Evolutionary conservation across 1,284 basidiomycete species (phyloP).

Genomic region (Boletus sp.): DNA sequence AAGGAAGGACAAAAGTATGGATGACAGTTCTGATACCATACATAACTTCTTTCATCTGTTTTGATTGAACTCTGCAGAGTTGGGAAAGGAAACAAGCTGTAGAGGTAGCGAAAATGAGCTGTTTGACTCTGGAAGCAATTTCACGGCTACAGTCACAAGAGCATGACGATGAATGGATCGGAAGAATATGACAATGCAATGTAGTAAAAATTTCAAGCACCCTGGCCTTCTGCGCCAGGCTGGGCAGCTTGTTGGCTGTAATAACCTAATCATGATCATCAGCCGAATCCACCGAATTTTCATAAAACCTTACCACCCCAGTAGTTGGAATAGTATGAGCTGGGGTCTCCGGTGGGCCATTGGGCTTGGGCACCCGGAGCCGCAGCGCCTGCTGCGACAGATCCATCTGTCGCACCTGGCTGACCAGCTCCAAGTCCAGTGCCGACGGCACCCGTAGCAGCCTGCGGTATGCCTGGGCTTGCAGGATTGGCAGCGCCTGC

Average conservation of each 20-base stretch:
- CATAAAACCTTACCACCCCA: conserved; percentile 63
- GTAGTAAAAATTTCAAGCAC: conserved; percentile 42
- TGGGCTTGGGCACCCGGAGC: conserved; percentile 64
- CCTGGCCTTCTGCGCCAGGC: conserved; percentile 60
- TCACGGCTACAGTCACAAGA: conserved; percentile 35
- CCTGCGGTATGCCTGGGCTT: conserved; percentile 66
- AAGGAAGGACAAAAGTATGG: conserved; percentile 27
- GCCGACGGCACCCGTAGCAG: conserved; percentile 46
- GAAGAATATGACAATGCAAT: conserved; percentile 29
- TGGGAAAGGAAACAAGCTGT: conserved; percentile 19
- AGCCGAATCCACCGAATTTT: conserved; percentile 5
- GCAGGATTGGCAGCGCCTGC: conserved; percentile 45
- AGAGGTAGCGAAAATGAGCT: conserved; percentile 21
- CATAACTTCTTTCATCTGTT: conserved; percentile 30
- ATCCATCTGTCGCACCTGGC: conserved; percentile 54
- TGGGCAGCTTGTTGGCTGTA: conserved; percentile 70
- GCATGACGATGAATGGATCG: conserved; percentile 23
- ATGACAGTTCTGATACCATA: conserved; percentile 35
- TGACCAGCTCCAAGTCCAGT: conserved; percentile 54
- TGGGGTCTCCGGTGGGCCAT: conserved; percentile 69
- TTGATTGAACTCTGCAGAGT: conserved; percentile 26
- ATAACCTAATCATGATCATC: conserved; percentile 50
- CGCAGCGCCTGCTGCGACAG: conserved; percentile 40
- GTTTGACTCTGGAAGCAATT: conserved; percentile 21
- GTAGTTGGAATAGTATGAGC: conserved; percentile 74